Evolutionary conservation across 1,139 yeast genomes (phyloP).

Genomic region (Candida sp.): DNA sequence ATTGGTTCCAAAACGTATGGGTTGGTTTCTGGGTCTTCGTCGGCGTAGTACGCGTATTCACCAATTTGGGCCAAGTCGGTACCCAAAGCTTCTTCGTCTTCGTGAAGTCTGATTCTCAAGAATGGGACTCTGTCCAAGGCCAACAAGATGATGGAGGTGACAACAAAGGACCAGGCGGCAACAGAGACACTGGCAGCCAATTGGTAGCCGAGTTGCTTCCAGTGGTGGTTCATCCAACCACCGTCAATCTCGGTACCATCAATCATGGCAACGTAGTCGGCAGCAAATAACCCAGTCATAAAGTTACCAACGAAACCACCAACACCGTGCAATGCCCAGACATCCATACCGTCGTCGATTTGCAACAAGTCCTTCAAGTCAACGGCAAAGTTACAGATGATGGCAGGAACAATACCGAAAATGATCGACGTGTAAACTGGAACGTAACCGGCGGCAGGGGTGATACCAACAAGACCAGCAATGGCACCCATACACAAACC

Average conservation of each 20-base stretch:
- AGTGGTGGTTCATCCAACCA: slow-evolving; percentile 96
- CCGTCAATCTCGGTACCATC: slow-evolving; percentile 78
- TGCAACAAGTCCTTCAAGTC: slow-evolving; percentile 73
- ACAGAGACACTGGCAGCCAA: slow-evolving; percentile 82
- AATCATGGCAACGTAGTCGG: slow-evolving; percentile 86
- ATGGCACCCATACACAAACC: slow-evolving; percentile 95
- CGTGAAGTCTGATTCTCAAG: slow-evolving; percentile 81
- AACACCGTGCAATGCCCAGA: slow-evolving; percentile 91
- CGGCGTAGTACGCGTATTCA: slow-evolving; percentile 77
- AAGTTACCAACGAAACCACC: slow-evolving; percentile 90
- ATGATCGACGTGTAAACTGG: slow-evolving; percentile 89
- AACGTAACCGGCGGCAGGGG: slow-evolving; percentile 97
- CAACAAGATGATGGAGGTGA: slow-evolving; percentile 74
- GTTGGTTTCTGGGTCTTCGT: slow-evolving; percentile 31
- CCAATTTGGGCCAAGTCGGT: slow-evolving; percentile 91
- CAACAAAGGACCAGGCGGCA: slow-evolving; percentile 79
- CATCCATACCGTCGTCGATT: slow-evolving; percentile 97
- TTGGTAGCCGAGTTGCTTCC: slow-evolving; percentile 90
- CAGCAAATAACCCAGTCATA: slow-evolving; percentile 91
- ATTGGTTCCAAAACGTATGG: slow-evolving; percentile 79
- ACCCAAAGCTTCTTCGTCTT: slow-evolving; percentile 91
- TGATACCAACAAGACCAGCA: slow-evolving; percentile 94
- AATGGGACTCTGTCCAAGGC: slow-evolving; percentile 82
- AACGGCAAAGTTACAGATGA: slow-evolving; percentile 82
- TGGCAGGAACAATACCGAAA: slow-evolving; percentile 82